phyloP scores from a whole-genome alignment of 495 filamentous ascomycete species.

The Lichenothelia convexa region DNA sequence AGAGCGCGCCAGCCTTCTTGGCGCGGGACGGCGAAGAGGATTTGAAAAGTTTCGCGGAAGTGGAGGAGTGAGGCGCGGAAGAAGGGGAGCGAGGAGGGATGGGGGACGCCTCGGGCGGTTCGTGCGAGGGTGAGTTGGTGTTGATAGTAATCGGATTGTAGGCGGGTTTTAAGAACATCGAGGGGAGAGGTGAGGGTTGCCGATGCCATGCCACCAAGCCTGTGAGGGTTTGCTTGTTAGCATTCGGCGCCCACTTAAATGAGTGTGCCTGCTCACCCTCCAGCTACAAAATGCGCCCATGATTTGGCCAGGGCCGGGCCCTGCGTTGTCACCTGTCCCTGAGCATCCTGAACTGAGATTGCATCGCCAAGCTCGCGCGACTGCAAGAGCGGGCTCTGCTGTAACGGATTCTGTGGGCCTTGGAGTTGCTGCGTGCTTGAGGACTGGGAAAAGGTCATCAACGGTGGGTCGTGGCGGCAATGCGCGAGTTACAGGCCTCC shows the following conservation, averaged over 20 bases:
- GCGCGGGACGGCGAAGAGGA: conserved; percentile 56
- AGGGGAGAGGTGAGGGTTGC: conserved; percentile 73
- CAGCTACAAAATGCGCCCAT: conserved; percentile 78
- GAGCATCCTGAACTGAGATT: conserved; percentile 24
- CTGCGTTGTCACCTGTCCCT: conserved; percentile 18
- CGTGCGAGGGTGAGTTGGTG: conserved; percentile 34
- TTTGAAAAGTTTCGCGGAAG: conserved; percentile 62
- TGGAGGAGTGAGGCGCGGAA: conserved; percentile 35
- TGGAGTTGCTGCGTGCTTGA: too few species aligned
- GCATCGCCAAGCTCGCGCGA: conserved; percentile 45
- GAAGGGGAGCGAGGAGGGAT: conserved; percentile 27
- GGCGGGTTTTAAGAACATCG: conserved; percentile 75
- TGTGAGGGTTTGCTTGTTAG: conserved; percentile 15
- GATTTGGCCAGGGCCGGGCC: conserved; percentile 43
- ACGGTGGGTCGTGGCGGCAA: too few species aligned
- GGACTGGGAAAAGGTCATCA: too few species aligned
- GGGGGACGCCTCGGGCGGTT: conserved; percentile 27
- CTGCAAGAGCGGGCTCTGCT: conserved; percentile 24
- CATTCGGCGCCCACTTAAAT: too few species aligned
- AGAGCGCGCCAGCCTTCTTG: conserved; percentile 66
- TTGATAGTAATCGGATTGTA: conserved; percentile 86
- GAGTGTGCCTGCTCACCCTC: conserved; percentile 36
- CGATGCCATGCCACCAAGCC: conserved; percentile 72
- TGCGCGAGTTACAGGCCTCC: too few species aligned
- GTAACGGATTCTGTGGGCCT: too few species aligned